Evolutionary conservation across 306 rosid genomes (phyloP).

Genomic region (Carpinus viminea): DNA sequence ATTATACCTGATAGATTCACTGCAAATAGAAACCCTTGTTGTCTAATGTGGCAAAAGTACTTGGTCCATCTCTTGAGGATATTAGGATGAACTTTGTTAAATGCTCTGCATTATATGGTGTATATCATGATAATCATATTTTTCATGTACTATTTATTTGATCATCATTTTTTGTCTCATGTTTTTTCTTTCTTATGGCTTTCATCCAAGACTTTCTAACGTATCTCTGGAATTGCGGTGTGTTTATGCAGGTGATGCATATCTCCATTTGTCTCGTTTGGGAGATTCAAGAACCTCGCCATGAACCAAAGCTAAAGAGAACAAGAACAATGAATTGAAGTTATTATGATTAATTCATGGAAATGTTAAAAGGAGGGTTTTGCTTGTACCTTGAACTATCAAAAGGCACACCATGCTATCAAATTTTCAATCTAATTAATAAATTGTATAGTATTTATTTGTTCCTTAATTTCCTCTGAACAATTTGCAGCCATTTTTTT

Average conservation of each 20-base stretch:
- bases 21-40: background rate
- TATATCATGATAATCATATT: background rate
- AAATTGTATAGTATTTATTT: constrained; percentile 12
- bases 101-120: background rate
- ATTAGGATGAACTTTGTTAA: background rate
- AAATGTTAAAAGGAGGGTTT: background rate
- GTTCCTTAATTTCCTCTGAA: background rate
- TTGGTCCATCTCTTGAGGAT: background rate
- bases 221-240: background rate
- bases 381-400: background rate
- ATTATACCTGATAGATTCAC: background rate
- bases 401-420: constrained; percentile 27
- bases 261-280: constrained; percentile 86
- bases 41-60: background rate
- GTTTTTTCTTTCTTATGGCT: background rate
- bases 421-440: constrained; percentile 23
- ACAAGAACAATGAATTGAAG: background rate
- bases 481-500: no score
- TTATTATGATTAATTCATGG: constrained; percentile 9
- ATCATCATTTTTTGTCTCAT: background rate
- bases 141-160: background rate
- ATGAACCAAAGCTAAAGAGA: constrained; percentile 29
- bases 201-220: constrained; percentile 11
- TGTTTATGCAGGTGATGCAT: constrained; percentile 75
- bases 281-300: constrained; percentile 92